Conservation (phyloP, 129 eudicot species). For the Dittrichia graveolens region DNA sequence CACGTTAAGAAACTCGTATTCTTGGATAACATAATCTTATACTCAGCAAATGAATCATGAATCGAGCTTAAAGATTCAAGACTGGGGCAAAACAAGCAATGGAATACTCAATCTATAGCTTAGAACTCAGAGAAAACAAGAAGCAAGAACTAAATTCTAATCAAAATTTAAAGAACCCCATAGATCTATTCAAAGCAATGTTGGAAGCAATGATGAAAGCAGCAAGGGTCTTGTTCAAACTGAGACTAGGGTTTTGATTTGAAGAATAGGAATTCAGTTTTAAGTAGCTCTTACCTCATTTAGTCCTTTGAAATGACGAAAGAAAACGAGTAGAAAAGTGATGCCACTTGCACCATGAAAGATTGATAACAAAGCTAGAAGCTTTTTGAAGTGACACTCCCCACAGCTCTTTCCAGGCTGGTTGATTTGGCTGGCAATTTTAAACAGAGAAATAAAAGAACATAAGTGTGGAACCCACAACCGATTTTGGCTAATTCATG, state of each 20-base stretch:
- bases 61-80: constrained; percentile 20
- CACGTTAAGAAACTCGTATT: constrained; percentile 5
- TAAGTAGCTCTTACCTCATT: constrained; percentile 27
- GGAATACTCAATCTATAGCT: no score
- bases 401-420: constrained; percentile 94
- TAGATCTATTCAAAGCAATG: constrained; percentile 4
- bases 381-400: constrained; percentile 37
- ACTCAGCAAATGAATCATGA: constrained; percentile 14
- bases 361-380: constrained; percentile 17
- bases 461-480: constrained; percentile 42
- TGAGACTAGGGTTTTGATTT: constrained; percentile 19
- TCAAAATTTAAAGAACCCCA: constrained; percentile 11
- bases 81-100: neutral
- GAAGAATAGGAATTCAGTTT: neutral
- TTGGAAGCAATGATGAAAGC: neutral
- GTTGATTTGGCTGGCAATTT: constrained; percentile 30
- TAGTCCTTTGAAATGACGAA: constrained; percentile 29
- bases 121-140: neutral
- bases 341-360: constrained; percentile 15
- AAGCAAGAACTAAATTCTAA: neutral
- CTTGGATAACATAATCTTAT: neutral
- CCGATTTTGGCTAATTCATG: constrained; percentile 17
- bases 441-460: constrained; percentile 3
- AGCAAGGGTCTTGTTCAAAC: neutral
- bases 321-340: constrained; percentile 16